Base-by-base conservation (phyloP, 1,284 basidiomycete species). In the Naganishia liquefaciens region DNA sequence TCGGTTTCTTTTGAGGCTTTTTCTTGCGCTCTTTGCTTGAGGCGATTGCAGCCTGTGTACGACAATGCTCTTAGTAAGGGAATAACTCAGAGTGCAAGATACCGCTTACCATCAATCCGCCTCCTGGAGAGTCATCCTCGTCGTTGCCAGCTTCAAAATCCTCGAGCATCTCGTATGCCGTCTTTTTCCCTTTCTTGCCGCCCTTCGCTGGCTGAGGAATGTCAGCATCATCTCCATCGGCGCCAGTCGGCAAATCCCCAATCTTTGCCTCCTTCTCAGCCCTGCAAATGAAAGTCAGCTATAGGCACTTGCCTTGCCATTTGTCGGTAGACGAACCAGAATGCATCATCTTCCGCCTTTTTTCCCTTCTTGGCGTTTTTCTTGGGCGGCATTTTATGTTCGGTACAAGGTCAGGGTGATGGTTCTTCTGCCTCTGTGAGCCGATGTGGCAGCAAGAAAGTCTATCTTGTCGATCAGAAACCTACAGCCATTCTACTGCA, bases 341-440 rank as follows among this genome's bases (percentile, higher is more conserved):
- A 89, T 69, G 89, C 87, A 63, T 89, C 90, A 68, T 90, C 89
- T 72, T 88, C 84, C 51, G 83, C 73, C 77, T 88, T 91, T 80
- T 91, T 91, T 25, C 83, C 86, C 77, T 92, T 93, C 82, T 93
- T 93, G 68, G 85, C 88, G 76, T 91, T 90, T 74, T 86, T 89
- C 81, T 93, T 94, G 57, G 91, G 90, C 66, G 91, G 82, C 91
- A 94, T 93, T 23, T 54, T 15, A 27, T 27, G 3, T 17, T 46
- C 2, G 15, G 23, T 46, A 11, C 43, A 46, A n/a, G 15, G 23
- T 2, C 15, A 37, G 2, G 33, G 33, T 37, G 13, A 10, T 37
- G 33, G 10, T 37, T 37, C 33, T 7, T 37, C 33, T 37, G 33
- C 33, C 33, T 37, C 2, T 37, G 33, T 7, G 9, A 37, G 33